These are phyloP conservation scores for Populus euphratica DNA, from an alignment of 345 rosid genomes.

Conservation along the genomic window DNA sequence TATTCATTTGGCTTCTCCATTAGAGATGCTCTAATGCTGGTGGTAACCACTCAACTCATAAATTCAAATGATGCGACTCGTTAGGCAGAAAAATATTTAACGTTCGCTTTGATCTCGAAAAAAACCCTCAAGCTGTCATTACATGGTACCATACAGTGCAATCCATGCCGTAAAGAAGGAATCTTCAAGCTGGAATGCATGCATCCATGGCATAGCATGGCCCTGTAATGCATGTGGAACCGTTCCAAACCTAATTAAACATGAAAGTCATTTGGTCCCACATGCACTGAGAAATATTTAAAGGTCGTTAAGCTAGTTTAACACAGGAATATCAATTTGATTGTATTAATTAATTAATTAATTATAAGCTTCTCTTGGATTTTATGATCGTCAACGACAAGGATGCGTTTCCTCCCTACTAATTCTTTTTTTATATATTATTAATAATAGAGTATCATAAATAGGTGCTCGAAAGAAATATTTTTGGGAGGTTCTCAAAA, in stretches of 20 bases:
- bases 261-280: conserved; percentile 5
- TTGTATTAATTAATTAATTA: background rate
- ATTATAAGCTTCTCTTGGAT: background rate
- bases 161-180: background rate
- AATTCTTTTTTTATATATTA: background rate
- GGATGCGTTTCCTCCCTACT: background rate
- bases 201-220: background rate
- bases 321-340: background rate
- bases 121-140: no score
- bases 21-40: no score
- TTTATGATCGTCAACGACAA: background rate
- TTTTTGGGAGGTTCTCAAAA: background rate
- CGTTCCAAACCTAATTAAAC: background rate
- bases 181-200: conserved; percentile 4
- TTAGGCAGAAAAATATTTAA: no score
- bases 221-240: background rate
- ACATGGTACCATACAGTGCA: background rate
- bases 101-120: no score
- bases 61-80: no score
- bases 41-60: no score
- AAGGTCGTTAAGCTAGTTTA: conserved; percentile 21
- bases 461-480: background rate
- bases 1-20: no score
- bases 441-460: background rate
- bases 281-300: background rate